Conservation (phyloP, 176 grass and related monocot species). For the Triticum timopheevii region DNA sequence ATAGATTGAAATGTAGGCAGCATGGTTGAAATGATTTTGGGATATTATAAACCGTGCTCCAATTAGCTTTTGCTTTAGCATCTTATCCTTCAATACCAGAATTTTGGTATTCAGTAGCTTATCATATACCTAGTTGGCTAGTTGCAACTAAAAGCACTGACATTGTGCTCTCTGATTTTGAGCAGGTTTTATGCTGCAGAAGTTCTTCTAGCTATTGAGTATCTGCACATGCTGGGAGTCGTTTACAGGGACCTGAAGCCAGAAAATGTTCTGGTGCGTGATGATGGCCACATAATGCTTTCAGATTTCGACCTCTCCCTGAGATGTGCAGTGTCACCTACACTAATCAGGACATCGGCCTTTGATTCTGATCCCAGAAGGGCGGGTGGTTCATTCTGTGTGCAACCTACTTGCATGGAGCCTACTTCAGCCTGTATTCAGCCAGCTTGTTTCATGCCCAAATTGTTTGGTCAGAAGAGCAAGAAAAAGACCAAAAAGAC, state of each 20-base stretch:
- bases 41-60: neutral
- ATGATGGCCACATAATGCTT: slow-evolving; percentile 98
- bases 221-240: slow-evolving; percentile 95
- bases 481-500: slow-evolving; percentile 76
- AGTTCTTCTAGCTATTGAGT: slow-evolving; percentile 84
- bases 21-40: neutral
- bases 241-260: slow-evolving; percentile 94
- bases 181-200: slow-evolving; percentile 96
- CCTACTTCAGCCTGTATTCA: slow-evolving; percentile 83
- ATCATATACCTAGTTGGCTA: neutral
- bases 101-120: neutral
- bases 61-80: slow-evolving; percentile 4
- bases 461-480: slow-evolving; percentile 64
- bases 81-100: neutral
- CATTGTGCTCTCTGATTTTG: slow-evolving; percentile 12
- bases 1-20: neutral
- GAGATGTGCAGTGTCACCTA: slow-evolving; percentile 79
- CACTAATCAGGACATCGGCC: slow-evolving; percentile 66
- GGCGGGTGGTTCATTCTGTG: slow-evolving; percentile 62
- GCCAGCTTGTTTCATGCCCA: slow-evolving; percentile 84
- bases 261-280: slow-evolving; percentile 89
- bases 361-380: slow-evolving; percentile 60
- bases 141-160: slow-evolving; percentile 16
- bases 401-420: slow-evolving; percentile 86
- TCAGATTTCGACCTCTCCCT: slow-evolving; percentile 95